phyloP scores from a whole-genome alignment of 2,329 filamentous ascomycete genomes.

The Cladobotryum protrusum region DNA sequence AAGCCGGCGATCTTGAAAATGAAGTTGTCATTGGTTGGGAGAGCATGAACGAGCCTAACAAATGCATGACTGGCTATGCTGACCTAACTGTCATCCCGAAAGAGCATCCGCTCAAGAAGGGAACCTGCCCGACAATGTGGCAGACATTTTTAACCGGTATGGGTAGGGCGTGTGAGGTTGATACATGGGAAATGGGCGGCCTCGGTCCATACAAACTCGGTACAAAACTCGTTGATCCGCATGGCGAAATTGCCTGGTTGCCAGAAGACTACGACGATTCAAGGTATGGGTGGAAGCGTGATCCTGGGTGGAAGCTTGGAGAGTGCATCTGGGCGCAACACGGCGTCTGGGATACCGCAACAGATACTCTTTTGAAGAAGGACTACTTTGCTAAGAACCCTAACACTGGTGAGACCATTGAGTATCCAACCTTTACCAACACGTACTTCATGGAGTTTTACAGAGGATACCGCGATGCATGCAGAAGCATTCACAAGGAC shows the following conservation, averaged over 20 bases:
- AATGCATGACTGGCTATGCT: slow-evolving; percentile 75
- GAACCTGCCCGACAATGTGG: slow-evolving; percentile 88
- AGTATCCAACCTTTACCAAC: slow-evolving; percentile 85
- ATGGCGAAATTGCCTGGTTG: slow-evolving; percentile 80
- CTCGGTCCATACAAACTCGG: slow-evolving; percentile 90
- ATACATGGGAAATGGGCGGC: slow-evolving; percentile 88
- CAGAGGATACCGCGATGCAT: slow-evolving; percentile 65
- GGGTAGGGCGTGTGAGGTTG: slow-evolving; percentile 81
- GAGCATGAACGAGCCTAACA: slow-evolving; percentile 90
- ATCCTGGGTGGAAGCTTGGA: slow-evolving; percentile 84
- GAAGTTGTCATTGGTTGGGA: slow-evolving; percentile 93
- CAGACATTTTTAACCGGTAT: slow-evolving; percentile 90
- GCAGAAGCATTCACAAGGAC: slow-evolving; percentile 69
- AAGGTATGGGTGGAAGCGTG: slow-evolving; percentile 83
- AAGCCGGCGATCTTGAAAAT: slow-evolving; percentile 82
- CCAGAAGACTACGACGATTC: slow-evolving; percentile 76
- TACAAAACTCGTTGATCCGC: slow-evolving; percentile 74
- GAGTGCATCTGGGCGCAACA: slow-evolving; percentile 96
- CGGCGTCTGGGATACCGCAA: slow-evolving; percentile 82
- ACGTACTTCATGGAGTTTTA: slow-evolving; percentile 87
- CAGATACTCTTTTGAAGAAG: slow-evolving; percentile 70
- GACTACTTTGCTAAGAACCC: slow-evolving; percentile 85
- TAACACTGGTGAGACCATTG: slow-evolving; percentile 62
- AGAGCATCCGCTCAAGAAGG: slow-evolving; percentile 87
- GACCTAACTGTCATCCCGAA: slow-evolving; percentile 76